Base-by-base conservation (phyloP, 805 yeast genomes). In the Tetrapisispora iriomotensis region DNA sequence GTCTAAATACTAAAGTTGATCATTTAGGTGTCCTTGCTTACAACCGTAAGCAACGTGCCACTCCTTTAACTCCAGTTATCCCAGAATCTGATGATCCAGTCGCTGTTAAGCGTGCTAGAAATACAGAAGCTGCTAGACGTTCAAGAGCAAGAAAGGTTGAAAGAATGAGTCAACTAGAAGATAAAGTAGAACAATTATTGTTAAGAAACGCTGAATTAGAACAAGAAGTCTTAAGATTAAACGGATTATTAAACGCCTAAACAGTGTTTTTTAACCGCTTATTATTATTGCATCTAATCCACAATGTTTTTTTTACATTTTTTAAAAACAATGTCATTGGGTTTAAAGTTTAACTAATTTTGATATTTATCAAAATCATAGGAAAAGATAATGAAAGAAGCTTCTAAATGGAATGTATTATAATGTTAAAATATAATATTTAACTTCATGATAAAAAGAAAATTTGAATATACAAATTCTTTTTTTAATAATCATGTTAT, bases 101-200 rank as follows among this genome's bases (percentile, higher is more conserved):
- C 41, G 75, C 85, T 34, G 61, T 82, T 53, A 90, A 90, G 68
- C 79, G 97, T 60, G 97, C 97, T 8, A 79, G 90, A 64, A 90
- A 92, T 72, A 90, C 79, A 36, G 95, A 87, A 59, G 96, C 97
- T 49, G 96, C 96, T 7, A 78, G 96, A 62, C 76, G 96, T 57
- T 86, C 95, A 21, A 72, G 96, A 55, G 96, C 96, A 19, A 77
- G 95, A 61, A 86, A 88, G 64, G 78, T 82, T 79, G 83, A 83
- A 60, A 75, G 94, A 61, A 82, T 88, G 85, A 53, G 64, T 44
- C 90, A 84, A 59, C 68, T 88, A 58, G 96, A 88, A 64, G 75
- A 63, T 19, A 77, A 75, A 60, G 92, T 87, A 39, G 85, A 79
- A 48, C 71, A 61, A 24, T 67, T 88, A 46, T 48, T 80, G 35